Conservation (phyloP, 169 alveolate genomes). For the Plasmodium vivax region DNA sequence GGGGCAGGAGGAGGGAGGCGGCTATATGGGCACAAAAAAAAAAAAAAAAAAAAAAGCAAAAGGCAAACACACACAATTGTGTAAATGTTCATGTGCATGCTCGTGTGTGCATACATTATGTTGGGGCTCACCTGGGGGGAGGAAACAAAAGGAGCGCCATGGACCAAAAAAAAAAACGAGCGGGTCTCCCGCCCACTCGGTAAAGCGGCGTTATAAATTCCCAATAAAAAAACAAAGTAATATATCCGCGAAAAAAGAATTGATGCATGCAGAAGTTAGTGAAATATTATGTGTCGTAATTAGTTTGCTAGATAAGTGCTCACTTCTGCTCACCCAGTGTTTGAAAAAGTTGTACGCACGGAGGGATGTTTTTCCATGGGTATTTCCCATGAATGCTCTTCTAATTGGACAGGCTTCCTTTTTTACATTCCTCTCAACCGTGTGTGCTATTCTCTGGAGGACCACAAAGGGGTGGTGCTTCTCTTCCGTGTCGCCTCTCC, state of each 20-base stretch:
- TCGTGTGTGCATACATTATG: background rate
- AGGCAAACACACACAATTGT: background rate
- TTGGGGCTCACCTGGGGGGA: background rate
- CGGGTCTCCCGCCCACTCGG: background rate
- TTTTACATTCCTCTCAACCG: slow-evolving; percentile 1
- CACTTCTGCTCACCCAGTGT: slow-evolving; percentile 43
- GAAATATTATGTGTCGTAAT: slow-evolving; percentile 24
- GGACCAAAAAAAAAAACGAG: background rate
- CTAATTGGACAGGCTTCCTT: slow-evolving; percentile 5
- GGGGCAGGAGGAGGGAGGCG: too few species aligned
- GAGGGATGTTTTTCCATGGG: background rate
- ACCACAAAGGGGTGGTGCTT: background rate
- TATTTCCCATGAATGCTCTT: background rate
- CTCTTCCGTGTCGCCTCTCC: background rate
- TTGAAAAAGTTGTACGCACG: slow-evolving; percentile 25
- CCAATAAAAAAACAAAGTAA: slow-evolving; percentile 75
- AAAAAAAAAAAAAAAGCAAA: background rate
- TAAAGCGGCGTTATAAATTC: slow-evolving; percentile 22
- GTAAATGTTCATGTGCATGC: background rate
- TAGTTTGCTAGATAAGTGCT: slow-evolving; percentile 18
- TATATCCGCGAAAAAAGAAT: slow-evolving; percentile 53
- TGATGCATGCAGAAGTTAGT: slow-evolving; percentile 28
- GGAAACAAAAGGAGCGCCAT: background rate
- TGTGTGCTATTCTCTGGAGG: slow-evolving; percentile 9
- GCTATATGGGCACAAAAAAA: background rate